phyloP scores from a whole-genome alignment of 306 rosid species.

The Pterocarpus santalinus region DNA sequence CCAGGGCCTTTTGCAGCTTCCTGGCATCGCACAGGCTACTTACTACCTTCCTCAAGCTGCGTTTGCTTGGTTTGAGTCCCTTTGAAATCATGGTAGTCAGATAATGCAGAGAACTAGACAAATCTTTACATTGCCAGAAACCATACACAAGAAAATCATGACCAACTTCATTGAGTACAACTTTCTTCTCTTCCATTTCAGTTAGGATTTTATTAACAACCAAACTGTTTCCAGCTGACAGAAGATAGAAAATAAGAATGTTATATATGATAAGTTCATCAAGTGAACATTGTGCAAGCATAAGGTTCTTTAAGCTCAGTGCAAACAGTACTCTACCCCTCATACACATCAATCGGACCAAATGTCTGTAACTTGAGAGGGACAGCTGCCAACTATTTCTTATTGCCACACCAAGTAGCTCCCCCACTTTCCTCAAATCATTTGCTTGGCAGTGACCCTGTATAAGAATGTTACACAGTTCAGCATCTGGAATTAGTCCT shows the following conservation, averaged over 20 bases:
- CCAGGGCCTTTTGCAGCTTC: constrained; percentile 69
- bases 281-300: constrained; percentile 63
- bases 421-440: constrained; percentile 62
- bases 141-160: constrained; percentile 80
- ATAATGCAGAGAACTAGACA: constrained; percentile 59
- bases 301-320: constrained; percentile 62
- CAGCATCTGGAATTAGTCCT: constrained; percentile 60
- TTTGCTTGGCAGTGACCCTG: constrained; percentile 67
- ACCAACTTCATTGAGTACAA: constrained; percentile 68
- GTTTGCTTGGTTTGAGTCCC: constrained; percentile 71
- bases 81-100: constrained; percentile 70
- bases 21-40: constrained; percentile 63
- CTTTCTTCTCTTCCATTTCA: constrained; percentile 65
- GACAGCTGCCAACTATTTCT: constrained; percentile 62
- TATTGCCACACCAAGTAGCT: constrained; percentile 66
- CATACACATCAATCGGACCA: constrained; percentile 63
- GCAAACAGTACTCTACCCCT: constrained; percentile 61
- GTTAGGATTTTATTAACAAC: constrained; percentile 57
- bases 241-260: constrained; percentile 77
- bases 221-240: constrained; percentile 57
- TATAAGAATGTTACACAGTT: constrained; percentile 65
- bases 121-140: constrained; percentile 66
- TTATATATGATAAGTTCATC: constrained; percentile 62
- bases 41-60: constrained; percentile 71
- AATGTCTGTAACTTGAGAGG: constrained; percentile 60